Conservation (phyloP, 768 basidiomycete species). For the Piloderma croceum region DNA sequence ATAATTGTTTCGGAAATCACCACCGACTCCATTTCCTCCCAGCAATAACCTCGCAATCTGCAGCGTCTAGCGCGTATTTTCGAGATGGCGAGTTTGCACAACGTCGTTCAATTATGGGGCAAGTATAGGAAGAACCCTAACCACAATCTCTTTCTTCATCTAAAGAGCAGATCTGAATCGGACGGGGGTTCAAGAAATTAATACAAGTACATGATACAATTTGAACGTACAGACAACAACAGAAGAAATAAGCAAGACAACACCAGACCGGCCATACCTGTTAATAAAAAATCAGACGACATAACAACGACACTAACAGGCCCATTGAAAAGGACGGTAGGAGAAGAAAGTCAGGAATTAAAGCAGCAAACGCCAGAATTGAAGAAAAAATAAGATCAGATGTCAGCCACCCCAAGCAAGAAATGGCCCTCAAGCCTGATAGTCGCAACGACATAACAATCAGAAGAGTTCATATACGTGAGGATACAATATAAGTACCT, state of each 20-base stretch:
- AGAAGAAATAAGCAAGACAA: not conserved
- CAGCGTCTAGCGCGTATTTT: no score
- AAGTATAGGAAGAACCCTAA: no score
- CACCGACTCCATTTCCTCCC: no score
- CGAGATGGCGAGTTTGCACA: no score
- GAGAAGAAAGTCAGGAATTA: not conserved
- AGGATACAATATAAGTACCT: conserved; percentile 1
- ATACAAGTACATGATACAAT: not conserved
- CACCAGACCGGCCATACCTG: not conserved
- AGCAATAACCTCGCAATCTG: no score
- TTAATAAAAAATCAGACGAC: not conserved
- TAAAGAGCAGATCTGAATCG: no score
- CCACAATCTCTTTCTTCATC: no score
- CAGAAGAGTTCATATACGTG: not conserved
- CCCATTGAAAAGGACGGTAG: not conserved
- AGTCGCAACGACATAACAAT: not conserved
- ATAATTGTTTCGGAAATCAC: no score
- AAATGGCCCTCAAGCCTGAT: not conserved
- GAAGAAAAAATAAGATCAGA: not conserved
- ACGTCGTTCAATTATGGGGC: no score
- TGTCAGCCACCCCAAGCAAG: not conserved
- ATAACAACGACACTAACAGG: not conserved
- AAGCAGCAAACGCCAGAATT: not conserved
- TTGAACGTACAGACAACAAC: not conserved
- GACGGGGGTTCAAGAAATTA: not conserved